These are phyloP conservation scores for Hericium erinaceus DNA, from an alignment of 768 basidiomycete genomes.

Conservation along the genomic window DNA sequence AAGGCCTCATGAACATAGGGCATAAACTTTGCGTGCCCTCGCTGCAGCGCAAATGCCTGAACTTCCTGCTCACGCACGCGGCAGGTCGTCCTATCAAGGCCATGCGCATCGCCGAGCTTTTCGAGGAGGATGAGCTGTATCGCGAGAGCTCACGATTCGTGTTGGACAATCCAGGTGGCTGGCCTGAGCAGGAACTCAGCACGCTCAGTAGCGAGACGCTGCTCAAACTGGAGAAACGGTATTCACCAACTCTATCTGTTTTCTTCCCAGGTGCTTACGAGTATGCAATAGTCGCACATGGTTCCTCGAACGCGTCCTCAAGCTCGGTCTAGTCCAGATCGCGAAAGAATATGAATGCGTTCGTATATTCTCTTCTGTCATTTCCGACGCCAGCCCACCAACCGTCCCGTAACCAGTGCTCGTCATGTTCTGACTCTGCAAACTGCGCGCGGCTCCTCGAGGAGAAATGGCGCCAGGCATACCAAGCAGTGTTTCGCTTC, in stretches of 20 bases:
- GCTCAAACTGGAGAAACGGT: slow-evolving; percentile 85
- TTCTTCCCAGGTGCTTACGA: too few relatives aligned
- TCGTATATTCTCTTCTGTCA: slow-evolving; percentile 19
- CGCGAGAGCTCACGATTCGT: slow-evolving; percentile 88
- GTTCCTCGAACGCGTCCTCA: slow-evolving; percentile 92
- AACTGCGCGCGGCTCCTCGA: slow-evolving; percentile 78
- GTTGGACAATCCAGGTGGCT: slow-evolving; percentile 85
- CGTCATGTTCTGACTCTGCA: slow-evolving; percentile 72
- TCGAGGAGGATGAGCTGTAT: slow-evolving; percentile 84
- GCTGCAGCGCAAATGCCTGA: slow-evolving; percentile 73
- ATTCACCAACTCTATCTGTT: slow-evolving; percentile 14
- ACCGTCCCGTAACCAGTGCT: slow-evolving; percentile 39
- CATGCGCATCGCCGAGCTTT: slow-evolving; percentile 84
- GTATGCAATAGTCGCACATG: slow-evolving; percentile 60
- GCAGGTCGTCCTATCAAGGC: slow-evolving; percentile 91
- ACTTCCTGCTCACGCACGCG: slow-evolving; percentile 85
- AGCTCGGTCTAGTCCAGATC: slow-evolving; percentile 76
- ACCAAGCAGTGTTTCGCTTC: slow-evolving; percentile 79
- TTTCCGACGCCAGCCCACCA: neutral
- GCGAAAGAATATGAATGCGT: slow-evolving; percentile 97
- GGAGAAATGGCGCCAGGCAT: slow-evolving; percentile 90
- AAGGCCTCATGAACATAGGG: slow-evolving; percentile 82
- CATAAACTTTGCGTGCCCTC: slow-evolving; percentile 81
- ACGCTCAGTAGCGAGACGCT: slow-evolving; percentile 77
- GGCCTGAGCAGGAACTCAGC: slow-evolving; percentile 69